These are phyloP conservation scores for Cryptococcus sp. DNA, from an alignment of 1,284 basidiomycete species.

Conservation along the genomic window DNA sequence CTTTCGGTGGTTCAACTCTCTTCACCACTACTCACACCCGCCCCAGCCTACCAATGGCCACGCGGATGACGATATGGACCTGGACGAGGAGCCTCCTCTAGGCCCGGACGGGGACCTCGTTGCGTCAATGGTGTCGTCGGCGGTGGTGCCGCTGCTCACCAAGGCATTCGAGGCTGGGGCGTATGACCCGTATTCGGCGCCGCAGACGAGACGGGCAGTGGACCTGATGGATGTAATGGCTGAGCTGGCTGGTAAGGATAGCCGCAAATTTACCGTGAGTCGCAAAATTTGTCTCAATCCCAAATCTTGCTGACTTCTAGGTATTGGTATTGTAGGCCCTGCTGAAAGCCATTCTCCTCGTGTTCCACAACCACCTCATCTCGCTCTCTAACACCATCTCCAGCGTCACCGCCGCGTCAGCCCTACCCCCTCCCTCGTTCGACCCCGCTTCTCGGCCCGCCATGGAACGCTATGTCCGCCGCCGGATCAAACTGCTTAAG, in stretches of 20 bases:
- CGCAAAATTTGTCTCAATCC: not conserved
- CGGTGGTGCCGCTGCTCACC: constrained; percentile 70
- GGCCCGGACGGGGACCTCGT: constrained; percentile 84
- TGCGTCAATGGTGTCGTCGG: constrained; percentile 78
- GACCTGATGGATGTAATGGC: constrained; percentile 79
- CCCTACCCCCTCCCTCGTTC: constrained; percentile 57
- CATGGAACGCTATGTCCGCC: constrained; percentile 64
- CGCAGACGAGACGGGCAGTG: constrained; percentile 61
- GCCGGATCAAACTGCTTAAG: constrained; percentile 67
- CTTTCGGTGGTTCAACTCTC: constrained; percentile 75
- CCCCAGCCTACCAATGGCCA: constrained; percentile 16
- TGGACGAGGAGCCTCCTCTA: constrained; percentile 56
- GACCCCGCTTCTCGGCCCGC: constrained; percentile 72
- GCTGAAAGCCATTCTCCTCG: constrained; percentile 60
- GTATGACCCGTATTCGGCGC: constrained; percentile 76
- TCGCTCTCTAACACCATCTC: constrained; percentile 54
- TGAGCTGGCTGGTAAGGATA: constrained; percentile 65
- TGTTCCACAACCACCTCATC: constrained; percentile 61
- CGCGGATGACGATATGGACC: constrained; percentile 48
- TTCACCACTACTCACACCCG: constrained; percentile 74
- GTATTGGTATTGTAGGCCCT: constrained; percentile 58
- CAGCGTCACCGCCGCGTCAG: constrained; percentile 27
- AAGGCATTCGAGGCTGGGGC: constrained; percentile 68
- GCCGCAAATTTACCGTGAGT: constrained; percentile 63
- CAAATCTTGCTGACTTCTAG: constrained; percentile 1